Conservation (phyloP, 2,329 filamentous ascomycete species). For the Phialemoniopsis sp. region DNA sequence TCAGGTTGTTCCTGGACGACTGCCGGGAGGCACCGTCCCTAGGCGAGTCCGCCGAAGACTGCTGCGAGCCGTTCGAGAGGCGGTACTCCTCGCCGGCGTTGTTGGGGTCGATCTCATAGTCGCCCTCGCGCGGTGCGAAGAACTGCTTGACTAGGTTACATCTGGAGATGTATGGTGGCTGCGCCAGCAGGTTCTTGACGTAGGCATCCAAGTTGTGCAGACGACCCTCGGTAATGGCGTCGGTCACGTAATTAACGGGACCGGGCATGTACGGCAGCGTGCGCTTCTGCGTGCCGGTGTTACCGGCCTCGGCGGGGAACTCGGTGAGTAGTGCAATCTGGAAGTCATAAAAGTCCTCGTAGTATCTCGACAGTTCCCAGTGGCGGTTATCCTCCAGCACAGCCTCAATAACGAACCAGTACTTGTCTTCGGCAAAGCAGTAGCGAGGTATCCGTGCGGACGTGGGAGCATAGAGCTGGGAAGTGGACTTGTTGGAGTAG, state of each 20-base stretch:
- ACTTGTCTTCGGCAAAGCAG: slow-evolving; percentile 95
- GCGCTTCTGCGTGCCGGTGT: slow-evolving; percentile 72
- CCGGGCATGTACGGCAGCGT: slow-evolving; percentile 96
- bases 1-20: slow-evolving; percentile 61
- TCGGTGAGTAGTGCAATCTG: slow-evolving; percentile 91
- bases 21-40: slow-evolving; percentile 58
- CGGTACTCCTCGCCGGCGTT: slow-evolving; percentile 65
- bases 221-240: slow-evolving; percentile 90
- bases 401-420: slow-evolving; percentile 97
- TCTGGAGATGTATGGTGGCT: slow-evolving; percentile 79
- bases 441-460: slow-evolving; percentile 85
- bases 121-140: slow-evolving; percentile 83
- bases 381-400: slow-evolving; percentile 83
- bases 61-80: slow-evolving; percentile 65
- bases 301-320: slow-evolving; percentile 90
- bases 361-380: slow-evolving; percentile 92
- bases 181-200: slow-evolving; percentile 82
- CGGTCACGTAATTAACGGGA: slow-evolving; percentile 96
- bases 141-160: slow-evolving; percentile 85
- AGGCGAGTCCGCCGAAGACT: slow-evolving; percentile 60
- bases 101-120: slow-evolving; percentile 85
- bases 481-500: slow-evolving; percentile 31
- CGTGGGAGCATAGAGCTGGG: slow-evolving; percentile 68
- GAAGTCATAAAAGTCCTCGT: slow-evolving; percentile 98
- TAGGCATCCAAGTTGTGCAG: slow-evolving; percentile 93